Base-by-base conservation (phyloP, 1,284 basidiomycete genomes). In the Anthracocystis setariae region DNA sequence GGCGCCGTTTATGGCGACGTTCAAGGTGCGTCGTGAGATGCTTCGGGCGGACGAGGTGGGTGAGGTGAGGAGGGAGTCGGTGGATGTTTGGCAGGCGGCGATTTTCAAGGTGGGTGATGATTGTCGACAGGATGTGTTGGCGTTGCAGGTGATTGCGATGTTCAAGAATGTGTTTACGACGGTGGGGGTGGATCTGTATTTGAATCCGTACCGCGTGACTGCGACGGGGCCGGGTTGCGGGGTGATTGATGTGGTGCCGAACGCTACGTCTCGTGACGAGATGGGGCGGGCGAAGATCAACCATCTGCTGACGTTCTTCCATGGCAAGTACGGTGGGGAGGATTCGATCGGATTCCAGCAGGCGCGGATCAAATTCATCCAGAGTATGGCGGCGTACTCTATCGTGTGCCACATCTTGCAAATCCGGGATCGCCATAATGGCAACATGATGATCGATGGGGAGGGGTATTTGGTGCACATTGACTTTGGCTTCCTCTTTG, bases 71-170 rank as follows among this genome's bases (percentile, higher is more conserved):
- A 63, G 60, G n/a, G 66, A 72, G 48, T 58, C 51, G 20, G 59
- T 76, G 17, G 80, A 98, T 69, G 90, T 95, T 43, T 98, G 94
- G 95, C 93, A 98, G 78, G 90, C 92, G 73, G 96, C 96, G 8
- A 98, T 99, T 70, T 99, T 99, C 89, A 99, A 99, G 86, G 96
- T 99, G 63, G 96, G 96, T 52, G 96, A 99, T 82, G 96, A 99
- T 82, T 99, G 96, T 84, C 89, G 96, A 43, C 96, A 99, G 84
- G 96, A 99, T 78, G 91, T 98, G 20, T 87, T 99, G 38, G 96
- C 96, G 0, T 86, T 99, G 55, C 96, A 99, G 82, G 86, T 97
- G 71, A 98, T 99, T 70, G 96, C 96, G 9, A 98, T 98, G 93
- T 96, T 98, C 88, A 98, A 98, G 85, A 98, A 96, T 83, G 92